A percentile compares a stretch with the other conserved stretches of the same genome.
Conservation (phyloP, 108 stramenopile genomes). For the Pseudonitzschia multistriata region DNA sequence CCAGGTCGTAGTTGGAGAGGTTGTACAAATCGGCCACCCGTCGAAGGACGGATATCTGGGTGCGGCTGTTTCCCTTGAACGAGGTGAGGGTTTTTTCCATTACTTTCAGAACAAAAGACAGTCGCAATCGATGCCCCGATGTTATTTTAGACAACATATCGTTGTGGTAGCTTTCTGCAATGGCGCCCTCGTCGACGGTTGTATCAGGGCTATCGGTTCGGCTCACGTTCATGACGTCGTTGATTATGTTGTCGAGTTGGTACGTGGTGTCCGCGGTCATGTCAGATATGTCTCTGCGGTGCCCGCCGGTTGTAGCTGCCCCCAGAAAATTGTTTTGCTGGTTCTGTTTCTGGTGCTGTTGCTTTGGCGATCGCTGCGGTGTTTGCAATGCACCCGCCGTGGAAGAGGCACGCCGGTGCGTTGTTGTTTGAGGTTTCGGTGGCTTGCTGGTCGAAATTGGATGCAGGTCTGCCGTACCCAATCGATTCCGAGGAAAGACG, state of each 20-base stretch:
- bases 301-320: no score
- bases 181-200: neutral
- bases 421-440: slow-evolving; percentile 14
- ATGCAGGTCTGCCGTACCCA: neutral
- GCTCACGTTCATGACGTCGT: slow-evolving; percentile 6
- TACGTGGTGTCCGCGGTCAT: slow-evolving; percentile 42
- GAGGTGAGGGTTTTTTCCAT: slow-evolving; percentile 69
- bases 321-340: no score
- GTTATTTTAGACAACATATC: slow-evolving; percentile 45
- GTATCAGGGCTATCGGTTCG: slow-evolving; percentile 24
- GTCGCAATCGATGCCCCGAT: slow-evolving; percentile 59
- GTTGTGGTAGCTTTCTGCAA: slow-evolving; percentile 5
- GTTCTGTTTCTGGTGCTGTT: neutral
- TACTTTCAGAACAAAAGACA: slow-evolving; percentile 72
- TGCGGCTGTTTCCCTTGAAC: slow-evolving; percentile 73
- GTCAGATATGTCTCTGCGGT: slow-evolving; percentile 52
- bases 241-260: slow-evolving; percentile 21
- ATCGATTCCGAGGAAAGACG: slow-evolving; percentile 15
- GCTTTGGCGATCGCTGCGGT: slow-evolving; percentile 19
- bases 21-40: slow-evolving; percentile 81
- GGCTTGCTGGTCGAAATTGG: slow-evolving; percentile 10
- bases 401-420: slow-evolving; percentile 14
- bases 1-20: slow-evolving; percentile 73
- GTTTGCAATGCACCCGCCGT: slow-evolving; percentile 8
- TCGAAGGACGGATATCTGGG: slow-evolving; percentile 78